Conservation (phyloP, 441 rosid genomes). For the Mallotus repandus region DNA sequence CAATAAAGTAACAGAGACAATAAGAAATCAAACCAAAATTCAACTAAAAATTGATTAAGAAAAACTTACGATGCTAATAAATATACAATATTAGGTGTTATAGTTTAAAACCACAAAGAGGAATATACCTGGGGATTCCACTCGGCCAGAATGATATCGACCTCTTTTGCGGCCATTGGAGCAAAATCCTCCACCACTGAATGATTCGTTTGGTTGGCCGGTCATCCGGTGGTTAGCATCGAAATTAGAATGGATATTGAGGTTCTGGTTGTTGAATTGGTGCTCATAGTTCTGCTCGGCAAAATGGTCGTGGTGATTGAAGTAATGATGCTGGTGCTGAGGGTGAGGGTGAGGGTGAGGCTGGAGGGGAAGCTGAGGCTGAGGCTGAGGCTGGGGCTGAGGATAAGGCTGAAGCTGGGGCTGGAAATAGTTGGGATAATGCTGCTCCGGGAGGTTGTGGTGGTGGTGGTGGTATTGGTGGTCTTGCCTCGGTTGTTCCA, state of each 20-base stretch:
- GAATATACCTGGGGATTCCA: slow-evolving; percentile 19
- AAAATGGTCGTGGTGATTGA: slow-evolving; percentile 7
- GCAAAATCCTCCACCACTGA: slow-evolving; percentile 30
- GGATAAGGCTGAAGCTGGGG: slow-evolving; percentile 10
- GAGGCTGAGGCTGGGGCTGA: neutral
- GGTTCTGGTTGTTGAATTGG: slow-evolving; percentile 13
- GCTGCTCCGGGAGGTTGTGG: slow-evolving; percentile 27
- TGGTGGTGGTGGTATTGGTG: slow-evolving; percentile 27
- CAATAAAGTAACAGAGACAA: neutral
- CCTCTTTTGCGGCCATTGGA: slow-evolving; percentile 48
- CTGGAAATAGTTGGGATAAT: slow-evolving; percentile 7
- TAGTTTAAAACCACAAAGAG: no score
- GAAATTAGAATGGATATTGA: neutral
- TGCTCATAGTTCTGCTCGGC: slow-evolving; percentile 7
- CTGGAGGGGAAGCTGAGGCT: neutral
- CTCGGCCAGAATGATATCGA: slow-evolving; percentile 28
- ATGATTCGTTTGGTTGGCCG: slow-evolving; percentile 35
- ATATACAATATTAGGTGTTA: no score
- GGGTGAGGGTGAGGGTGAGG: neutral
- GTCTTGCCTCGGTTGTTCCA: slow-evolving; percentile 38
- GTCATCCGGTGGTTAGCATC: slow-evolving; percentile 19
- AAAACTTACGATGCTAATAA: no score
- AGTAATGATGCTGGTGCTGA: neutral
- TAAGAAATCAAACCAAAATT: neutral
- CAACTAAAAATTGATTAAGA: no score